Evolutionary conservation across 805 yeast genomes (phyloP), one percentile per base, ranked within the genome.

Genomic region (Candida dajiaensis): DNA sequence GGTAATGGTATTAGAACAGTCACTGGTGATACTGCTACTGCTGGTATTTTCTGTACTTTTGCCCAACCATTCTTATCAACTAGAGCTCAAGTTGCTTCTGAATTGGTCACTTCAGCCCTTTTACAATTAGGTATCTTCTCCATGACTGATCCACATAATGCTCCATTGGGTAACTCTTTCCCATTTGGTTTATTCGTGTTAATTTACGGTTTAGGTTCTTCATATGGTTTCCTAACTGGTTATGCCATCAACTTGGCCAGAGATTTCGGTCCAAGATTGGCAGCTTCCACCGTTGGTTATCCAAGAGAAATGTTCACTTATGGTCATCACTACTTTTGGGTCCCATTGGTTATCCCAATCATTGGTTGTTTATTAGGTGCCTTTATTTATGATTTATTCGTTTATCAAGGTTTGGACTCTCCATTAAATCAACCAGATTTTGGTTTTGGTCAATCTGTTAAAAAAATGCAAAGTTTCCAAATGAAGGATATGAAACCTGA

Each of bases 231-330:
- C 58, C 73, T 73, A 56, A 76, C 81, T n/a, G 80, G 79, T 18
- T 73, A 73, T 53, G 81, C 80, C 37, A 61, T 77, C 55, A 77
- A 77, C 61, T 62, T 71, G 47, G 80, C 80, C 28, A 72, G 82
- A 63, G 82, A 77, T 61, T 65, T 76, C 43, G 78, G 75, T 19
- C 81, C 82, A 47, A 64, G 82, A 53, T 55, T 77, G 37, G 78
- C 77, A 31, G 61, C 77, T 18, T 65, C 67, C 36, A 62, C 74
- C 44, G 66, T 73, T 33, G 82, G 82, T 26, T 73, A 74, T 50
- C 70, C 73, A 37, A 57, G 59, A 26, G 70, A 61, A 33, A 63
- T 58, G 53, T 74, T 73, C 69, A 55, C 63, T 16, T 53, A 59
- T 16, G 66, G 71, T 47, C 62, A 65, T 57, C 67, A 69, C 54